Base-by-base conservation (phyloP, 345 rosid genomes). In the Acer yangbiense region DNA sequence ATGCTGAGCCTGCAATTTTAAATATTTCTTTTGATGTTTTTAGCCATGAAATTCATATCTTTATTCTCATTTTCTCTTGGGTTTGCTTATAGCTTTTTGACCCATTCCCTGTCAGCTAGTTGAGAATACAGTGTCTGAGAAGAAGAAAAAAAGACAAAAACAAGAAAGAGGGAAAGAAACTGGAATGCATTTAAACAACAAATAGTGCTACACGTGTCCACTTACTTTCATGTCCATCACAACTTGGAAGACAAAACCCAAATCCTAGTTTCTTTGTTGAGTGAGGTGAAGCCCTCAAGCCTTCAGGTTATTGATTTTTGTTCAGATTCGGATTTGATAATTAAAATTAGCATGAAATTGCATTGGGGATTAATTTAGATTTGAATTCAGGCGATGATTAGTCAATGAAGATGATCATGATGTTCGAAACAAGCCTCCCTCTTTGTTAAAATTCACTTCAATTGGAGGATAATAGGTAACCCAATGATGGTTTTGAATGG, bases 401-500 rank as follows among this genome's bases (percentile, higher is more conserved):
- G 84, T 81, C 29, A 83, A 71, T 65, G 76, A 84, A 35, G 88
- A 82, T 16, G 85, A 84, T 7, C 89, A 78, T 9, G 90, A 84
- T 39, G 92, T 84, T 29, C 6, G 90, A 83, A 82, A 88, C 48
- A 9, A 84, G 85, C 73, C 77, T 86, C 50, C 92, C 89, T 27
- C 88, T 92, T 60, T 79, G 87, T 82, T 93, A 91, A 96, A 97
- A 93, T 81, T 89, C 94, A 7, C 88, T 93, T 79, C 90, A 81
- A 0, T 76, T 93, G 85, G 99, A 89, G 68, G 94, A 88, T 68
- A 83, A 80, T 61, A 81, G 89, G 44, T 89, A 84, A 21, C 74
- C 80, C 69, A 84, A 81, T 65, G 98, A 91, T 79, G 94, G 93
- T 63, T 87, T 88, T 12, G 98, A 89, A 82, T 95, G 99, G 99